phyloP scores from a whole-genome alignment of 768 basidiomycete genomes.

The Strobilomyces confusus region DNA sequence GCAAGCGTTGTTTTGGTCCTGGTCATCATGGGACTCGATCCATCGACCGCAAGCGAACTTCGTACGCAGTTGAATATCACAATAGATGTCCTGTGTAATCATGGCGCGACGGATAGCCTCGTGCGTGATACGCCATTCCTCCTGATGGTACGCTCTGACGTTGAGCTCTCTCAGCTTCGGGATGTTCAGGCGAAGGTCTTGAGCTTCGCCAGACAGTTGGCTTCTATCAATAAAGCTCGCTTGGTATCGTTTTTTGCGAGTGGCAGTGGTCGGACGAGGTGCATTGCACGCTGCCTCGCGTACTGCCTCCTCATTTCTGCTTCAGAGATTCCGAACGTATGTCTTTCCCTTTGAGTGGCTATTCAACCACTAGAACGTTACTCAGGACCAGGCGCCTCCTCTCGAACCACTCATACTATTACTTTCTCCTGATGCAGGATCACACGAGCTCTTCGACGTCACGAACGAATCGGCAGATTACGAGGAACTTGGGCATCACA shows the following conservation, averaged over 20 bases:
- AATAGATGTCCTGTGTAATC: constrained; percentile 44
- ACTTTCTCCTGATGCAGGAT: constrained; percentile 43
- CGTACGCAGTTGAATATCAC: constrained; percentile 43
- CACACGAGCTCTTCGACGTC: constrained; percentile 48
- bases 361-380: neutral
- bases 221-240: constrained; percentile 47
- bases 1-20: constrained; percentile 48
- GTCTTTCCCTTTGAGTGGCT: neutral
- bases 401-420: constrained; percentile 47
- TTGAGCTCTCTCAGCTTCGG: constrained; percentile 38
- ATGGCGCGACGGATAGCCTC: constrained; percentile 31
- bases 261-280: constrained; percentile 46
- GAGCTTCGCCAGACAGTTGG: constrained; percentile 35
- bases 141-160: neutral
- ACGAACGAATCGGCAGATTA: constrained; percentile 56
- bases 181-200: constrained; percentile 45
- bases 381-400: constrained; percentile 46
- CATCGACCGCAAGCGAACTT: constrained; percentile 41
- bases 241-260: constrained; percentile 49
- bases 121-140: constrained; percentile 14
- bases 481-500: constrained; percentile 51
- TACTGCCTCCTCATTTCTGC: constrained; percentile 30
- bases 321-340: constrained; percentile 7
- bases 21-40: constrained; percentile 55
- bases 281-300: constrained; percentile 58